Conservation (phyloP, 192 early-diverging fungal genomes). For the Coemansia sp. region DNA sequence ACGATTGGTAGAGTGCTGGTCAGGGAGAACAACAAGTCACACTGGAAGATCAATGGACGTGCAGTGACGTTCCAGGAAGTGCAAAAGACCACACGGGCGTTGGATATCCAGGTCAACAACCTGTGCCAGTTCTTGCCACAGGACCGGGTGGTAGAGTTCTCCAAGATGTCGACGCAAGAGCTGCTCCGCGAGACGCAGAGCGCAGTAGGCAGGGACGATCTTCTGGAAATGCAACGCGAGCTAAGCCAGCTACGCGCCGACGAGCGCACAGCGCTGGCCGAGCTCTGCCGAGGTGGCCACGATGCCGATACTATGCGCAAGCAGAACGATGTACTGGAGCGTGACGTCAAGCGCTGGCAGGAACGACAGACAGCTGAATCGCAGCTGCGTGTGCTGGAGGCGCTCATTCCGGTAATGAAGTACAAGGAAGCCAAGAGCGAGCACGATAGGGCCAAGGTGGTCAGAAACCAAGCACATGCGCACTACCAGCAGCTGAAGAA, state of each 20-base stretch:
- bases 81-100: slow-evolving; percentile 55
- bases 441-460: slow-evolving; percentile 57
- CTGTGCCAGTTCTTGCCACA: slow-evolving; percentile 98
- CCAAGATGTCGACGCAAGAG: slow-evolving; percentile 76
- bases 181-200: slow-evolving; percentile 82
- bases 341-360: slow-evolving; percentile 72
- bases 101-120: slow-evolving; percentile 94
- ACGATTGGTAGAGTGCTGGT: slow-evolving; percentile 64
- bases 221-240: slow-evolving; percentile 66
- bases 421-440: slow-evolving; percentile 61
- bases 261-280: slow-evolving; percentile 53
- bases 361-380: slow-evolving; percentile 68
- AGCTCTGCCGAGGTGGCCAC: slow-evolving; percentile 54
- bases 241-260: slow-evolving; percentile 61
- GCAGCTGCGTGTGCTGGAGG: slow-evolving; percentile 61
- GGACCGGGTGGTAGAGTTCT: slow-evolving; percentile 91
- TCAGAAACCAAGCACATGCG: slow-evolving; percentile 33
- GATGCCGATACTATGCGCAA: slow-evolving; percentile 65
- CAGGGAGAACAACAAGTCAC: slow-evolving; percentile 63
- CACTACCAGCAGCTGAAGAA: slow-evolving; percentile 41
- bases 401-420: slow-evolving; percentile 62
- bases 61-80: slow-evolving; percentile 64
- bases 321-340: slow-evolving; percentile 70
- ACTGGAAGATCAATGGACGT: slow-evolving; percentile 82
- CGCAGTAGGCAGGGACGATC: slow-evolving; percentile 71